Evolutionary conservation across 306 rosid genomes (phyloP), one percentile per base, ranked within the genome.

Genomic region (Abrus precatorius): DNA sequence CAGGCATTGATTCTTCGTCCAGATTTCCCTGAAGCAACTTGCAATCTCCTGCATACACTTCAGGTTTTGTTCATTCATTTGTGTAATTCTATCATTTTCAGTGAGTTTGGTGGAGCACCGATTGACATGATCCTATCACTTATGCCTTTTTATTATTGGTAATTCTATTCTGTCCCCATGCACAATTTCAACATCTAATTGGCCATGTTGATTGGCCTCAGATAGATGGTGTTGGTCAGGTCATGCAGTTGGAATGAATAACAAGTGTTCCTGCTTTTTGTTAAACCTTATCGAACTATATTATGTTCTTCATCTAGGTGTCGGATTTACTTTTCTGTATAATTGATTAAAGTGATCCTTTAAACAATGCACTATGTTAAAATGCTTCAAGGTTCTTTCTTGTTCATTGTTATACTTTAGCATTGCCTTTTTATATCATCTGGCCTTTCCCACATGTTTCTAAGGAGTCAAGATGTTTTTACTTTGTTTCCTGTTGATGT

Each of bases 11-110:
- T 69, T 81, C 89, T 96, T 55, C 97, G 99, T 52, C 84, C 91
- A 2, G 99, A 96, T 43, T 96, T 96, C 81, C 98, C 99, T 32
- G 99, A 96, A 84, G 99, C 99, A 85, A 93, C 98, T 65, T 93
- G 99, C 92, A 96, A 96, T 89, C 98, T 96, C 63, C 82, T 96
- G 38, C 99, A 96, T 82, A 96, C 98, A 5, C 89, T 96, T 74
- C 98, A 93, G 98, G 99, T 95, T 84, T 60, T 50, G 53, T 20
- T 9, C 40, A 53, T 52, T 49, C 32, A 44, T 33, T 34, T 12
- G n/a, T 13, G 29, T 45, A 30, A 13, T 6, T 69, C 30, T 74
- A 43, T 48, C 41, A 30, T 75, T 33, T 20, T 74, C 4, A 30
- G 43, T 44, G 6, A 57, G 41, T 63, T 63, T 52, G 47, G 63